Base-by-base conservation (phyloP, 148 eudicot genomes). In the Camellia lanceoleosa region DNA sequence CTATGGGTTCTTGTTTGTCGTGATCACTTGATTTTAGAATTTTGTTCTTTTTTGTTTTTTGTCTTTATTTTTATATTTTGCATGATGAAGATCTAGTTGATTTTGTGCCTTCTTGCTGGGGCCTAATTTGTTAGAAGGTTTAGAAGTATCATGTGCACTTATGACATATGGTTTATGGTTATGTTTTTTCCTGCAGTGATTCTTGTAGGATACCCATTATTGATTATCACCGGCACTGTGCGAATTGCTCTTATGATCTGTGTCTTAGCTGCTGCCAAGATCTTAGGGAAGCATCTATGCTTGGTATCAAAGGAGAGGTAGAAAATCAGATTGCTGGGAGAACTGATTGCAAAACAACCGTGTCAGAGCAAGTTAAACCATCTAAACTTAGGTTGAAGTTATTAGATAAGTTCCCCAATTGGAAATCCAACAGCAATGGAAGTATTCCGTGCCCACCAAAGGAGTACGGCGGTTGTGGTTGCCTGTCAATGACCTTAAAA, bases 251-350 rank as follows among this genome's bases (percentile, higher is more conserved):
- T 16, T 95, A 89, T 87, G 99, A 95, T 89, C 85, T 95, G 75
- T 95, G 99, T 86, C 97, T 95, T 49, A 85, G 88, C 62, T 95
- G 99, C 92, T 95, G 99, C 85, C 90, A 91, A 86, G 99, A 93
- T 89, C 91, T 93, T 80, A 90, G 97, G 77, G 87, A 79, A 80
- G 87, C 89, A 82, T 86, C 93, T 77, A 81, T 68, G 77, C 78
- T 64, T 84, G 80, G 80, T 72, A 20, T 67, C 60, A 80, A 86
- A 83, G 85, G 66, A 78, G 84, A 87, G 74, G 75, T 75, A 83
- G 81, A 71, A 46, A 61, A 55, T 79, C 79, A 77, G 44, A 75
- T 20, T 66, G 55, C 83, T 70, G 85, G 78, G 75, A 58, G 75
- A 61, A 68, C 68, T 83, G 83, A 83, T 71, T 80, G 47, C 64